Evolutionary conservation across 2,329 filamentous ascomycete species (phyloP).

Genomic region (Zasmidium angulare): DNA sequence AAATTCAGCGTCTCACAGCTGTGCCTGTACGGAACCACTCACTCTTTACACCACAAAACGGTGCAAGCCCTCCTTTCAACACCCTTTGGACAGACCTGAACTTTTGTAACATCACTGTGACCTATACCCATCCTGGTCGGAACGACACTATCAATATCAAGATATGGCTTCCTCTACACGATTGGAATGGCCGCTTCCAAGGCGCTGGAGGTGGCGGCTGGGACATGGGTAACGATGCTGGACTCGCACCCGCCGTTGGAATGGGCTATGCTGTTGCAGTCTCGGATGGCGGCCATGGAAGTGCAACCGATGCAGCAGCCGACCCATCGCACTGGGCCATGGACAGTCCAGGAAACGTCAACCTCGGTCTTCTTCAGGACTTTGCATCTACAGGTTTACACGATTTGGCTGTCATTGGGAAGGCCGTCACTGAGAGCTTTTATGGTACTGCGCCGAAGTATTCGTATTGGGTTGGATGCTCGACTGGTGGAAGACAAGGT

Average conservation of each 20-base stretch:
- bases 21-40: neutral
- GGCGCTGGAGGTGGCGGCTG: slow-evolving; percentile 41
- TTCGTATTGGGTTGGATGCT: slow-evolving; percentile 40
- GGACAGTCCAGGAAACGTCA: slow-evolving; percentile 29
- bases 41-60: neutral
- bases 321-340: slow-evolving; percentile 15
- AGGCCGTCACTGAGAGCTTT: slow-evolving; percentile 24
- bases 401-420: slow-evolving; percentile 34
- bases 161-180: slow-evolving; percentile 33
- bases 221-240: slow-evolving; percentile 11
- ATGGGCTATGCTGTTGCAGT: slow-evolving; percentile 27
- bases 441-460: slow-evolving; percentile 34
- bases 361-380: slow-evolving; percentile 31
- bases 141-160: slow-evolving; percentile 35
- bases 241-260: slow-evolving; percentile 15
- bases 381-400: slow-evolving; percentile 30
- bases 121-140: slow-evolving; percentile 38
- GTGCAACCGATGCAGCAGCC: neutral
- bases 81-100: neutral
- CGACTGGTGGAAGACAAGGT: slow-evolving; percentile 38
- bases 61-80: neutral
- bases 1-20: neutral
- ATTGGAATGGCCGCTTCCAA: slow-evolving; percentile 38
- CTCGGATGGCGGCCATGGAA: slow-evolving; percentile 29
- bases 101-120: slow-evolving; percentile 39